Percentiles rank a stretch among this genome's conserved stretches.
Conservation (phyloP, 805 yeast species). For the Lipomyces orientalis region DNA sequence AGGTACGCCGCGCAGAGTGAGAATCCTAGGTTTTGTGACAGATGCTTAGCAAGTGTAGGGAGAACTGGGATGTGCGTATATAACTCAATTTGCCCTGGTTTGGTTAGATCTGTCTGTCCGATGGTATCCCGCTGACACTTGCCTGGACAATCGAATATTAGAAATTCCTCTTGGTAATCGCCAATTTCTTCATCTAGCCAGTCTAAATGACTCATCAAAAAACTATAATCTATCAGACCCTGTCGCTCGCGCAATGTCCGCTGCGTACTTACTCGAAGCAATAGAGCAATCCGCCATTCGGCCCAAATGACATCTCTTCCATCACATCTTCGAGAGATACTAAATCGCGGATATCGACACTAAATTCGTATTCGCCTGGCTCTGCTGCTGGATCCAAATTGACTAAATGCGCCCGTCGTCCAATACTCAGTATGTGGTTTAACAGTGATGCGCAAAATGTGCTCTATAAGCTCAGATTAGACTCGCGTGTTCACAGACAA, state of each 20-base stretch:
- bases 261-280: slow-evolving; percentile 73
- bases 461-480: slow-evolving; percentile 48
- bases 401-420: slow-evolving; percentile 92
- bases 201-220: slow-evolving; percentile 83
- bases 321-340: slow-evolving; percentile 91
- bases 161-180: slow-evolving; percentile 90
- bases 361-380: slow-evolving; percentile 86
- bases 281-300: slow-evolving; percentile 91
- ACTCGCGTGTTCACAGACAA: not conserved
- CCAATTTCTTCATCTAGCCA: slow-evolving; percentile 99
- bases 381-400: slow-evolving; percentile 98
- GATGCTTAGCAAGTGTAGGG: slow-evolving; percentile 86
- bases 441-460: slow-evolving; percentile 91
- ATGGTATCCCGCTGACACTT: not conserved
- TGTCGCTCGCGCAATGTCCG: not conserved
- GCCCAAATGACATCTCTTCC: slow-evolving; percentile 93
- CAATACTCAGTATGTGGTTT: slow-evolving; percentile 84
- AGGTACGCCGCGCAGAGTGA: slow-evolving; percentile 90
- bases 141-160: slow-evolving; percentile 96
- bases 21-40: slow-evolving; percentile 79
- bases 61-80: slow-evolving; percentile 93
- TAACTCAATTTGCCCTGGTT: slow-evolving; percentile 72
- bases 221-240: slow-evolving; percentile 28
- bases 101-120: not conserved
- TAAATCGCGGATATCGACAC: slow-evolving; percentile 88